Conservation (phyloP, 768 basidiomycete species). For the Leccinum rimulosum region DNA sequence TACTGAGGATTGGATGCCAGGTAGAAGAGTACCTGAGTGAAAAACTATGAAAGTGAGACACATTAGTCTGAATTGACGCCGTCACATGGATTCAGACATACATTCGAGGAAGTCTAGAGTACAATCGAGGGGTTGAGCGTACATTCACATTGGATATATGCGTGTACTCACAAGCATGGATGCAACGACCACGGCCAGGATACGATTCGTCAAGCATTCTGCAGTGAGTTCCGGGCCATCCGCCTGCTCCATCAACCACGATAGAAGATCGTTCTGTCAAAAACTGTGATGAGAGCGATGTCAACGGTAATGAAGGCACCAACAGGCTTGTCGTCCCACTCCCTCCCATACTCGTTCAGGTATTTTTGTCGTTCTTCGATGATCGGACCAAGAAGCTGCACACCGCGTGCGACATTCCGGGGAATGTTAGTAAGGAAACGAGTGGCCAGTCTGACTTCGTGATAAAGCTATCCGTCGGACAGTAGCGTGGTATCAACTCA, state of each 20-base stretch:
- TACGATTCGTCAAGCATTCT: slow-evolving; percentile 20
- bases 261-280: slow-evolving; percentile 33
- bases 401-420: background rate
- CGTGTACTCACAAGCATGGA: slow-evolving; percentile 21
- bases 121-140: background rate
- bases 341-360: background rate
- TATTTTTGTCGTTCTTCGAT: background rate
- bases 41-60: slow-evolving; percentile 17
- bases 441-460: background rate
- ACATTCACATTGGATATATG: background rate
- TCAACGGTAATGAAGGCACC: background rate
- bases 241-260: slow-evolving; percentile 34
- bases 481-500: background rate
- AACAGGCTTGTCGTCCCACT: slow-evolving; percentile 3
- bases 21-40: slow-evolving; percentile 17
- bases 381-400: background rate
- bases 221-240: slow-evolving; percentile 14
- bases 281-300: background rate
- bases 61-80: background rate
- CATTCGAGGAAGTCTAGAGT: slow-evolving; percentile 20
- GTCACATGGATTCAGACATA: background rate
- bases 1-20: background rate
- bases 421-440: background rate
- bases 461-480: background rate
- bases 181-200: slow-evolving; percentile 17